Conservation (phyloP, 352 stramenopile species). For the Plasmopara halstedii region DNA sequence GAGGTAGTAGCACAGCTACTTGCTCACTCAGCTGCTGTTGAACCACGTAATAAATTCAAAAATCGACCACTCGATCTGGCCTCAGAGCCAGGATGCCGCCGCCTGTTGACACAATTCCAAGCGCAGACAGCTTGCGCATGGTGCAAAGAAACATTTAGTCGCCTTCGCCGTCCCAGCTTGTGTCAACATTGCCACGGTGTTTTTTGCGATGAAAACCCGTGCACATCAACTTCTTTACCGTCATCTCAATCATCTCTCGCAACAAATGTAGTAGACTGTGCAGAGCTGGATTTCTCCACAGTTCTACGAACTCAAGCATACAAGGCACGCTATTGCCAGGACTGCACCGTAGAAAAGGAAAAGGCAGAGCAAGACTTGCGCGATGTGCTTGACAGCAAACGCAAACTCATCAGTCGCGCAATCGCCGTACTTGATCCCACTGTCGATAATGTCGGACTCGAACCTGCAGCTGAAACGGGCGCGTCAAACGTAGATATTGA, state of each 20-base stretch:
- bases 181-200: conserved; percentile 78
- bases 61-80: conserved; percentile 67
- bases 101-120: conserved; percentile 56
- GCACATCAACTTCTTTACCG: conserved; percentile 37
- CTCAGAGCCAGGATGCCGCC: conserved; percentile 49
- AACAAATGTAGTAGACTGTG: conserved; percentile 4
- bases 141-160: conserved; percentile 71
- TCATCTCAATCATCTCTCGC: conserved; percentile 1
- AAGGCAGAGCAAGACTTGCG: conserved; percentile 62
- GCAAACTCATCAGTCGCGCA: conserved; percentile 43
- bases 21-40: conserved; percentile 46
- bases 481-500: conserved; percentile 6
- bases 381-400: conserved; percentile 50
- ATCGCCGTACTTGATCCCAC: conserved; percentile 30
- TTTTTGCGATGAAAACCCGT: conserved; percentile 73
- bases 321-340: conserved; percentile 58
- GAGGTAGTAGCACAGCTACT: conserved; percentile 67
- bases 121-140: conserved; percentile 54
- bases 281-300: not conserved
- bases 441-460: conserved; percentile 1
- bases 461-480: not conserved
- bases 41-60: conserved; percentile 64
- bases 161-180: conserved; percentile 53
- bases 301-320: conserved; percentile 7
- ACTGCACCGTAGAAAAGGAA: conserved; percentile 65